Percentiles rank a stretch among this genome's conserved stretches.
Conservation (phyloP, 129 eudicot genomes). For the Escallonia herrerae region DNA sequence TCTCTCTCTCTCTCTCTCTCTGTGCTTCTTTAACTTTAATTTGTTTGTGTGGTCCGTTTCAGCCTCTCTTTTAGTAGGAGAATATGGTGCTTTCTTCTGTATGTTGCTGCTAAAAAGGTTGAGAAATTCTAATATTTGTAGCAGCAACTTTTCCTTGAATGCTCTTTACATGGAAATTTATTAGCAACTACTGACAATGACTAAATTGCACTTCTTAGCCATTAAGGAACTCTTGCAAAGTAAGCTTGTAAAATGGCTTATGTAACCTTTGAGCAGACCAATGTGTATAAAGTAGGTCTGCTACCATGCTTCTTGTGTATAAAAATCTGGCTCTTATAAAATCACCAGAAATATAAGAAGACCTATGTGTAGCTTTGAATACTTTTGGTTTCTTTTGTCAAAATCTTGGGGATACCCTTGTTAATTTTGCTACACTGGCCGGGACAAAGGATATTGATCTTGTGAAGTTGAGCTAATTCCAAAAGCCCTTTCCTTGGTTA, state of each 20-base stretch:
- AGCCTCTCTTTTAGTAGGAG: not conserved
- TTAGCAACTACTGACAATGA: conserved; percentile 21
- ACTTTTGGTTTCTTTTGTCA: too few species aligned
- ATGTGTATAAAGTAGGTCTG: not conserved
- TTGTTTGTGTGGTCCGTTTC: conserved; percentile 1
- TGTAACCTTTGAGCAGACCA: not conserved
- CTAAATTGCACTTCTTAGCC: conserved; percentile 49
- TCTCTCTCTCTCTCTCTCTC: conserved; percentile 10
- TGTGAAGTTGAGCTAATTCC: too few species aligned
- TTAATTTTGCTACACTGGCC: too few species aligned
- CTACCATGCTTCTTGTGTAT: not conserved
- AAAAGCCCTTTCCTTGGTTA: too few species aligned
- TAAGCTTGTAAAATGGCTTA: not conserved
- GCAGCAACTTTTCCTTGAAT: conserved; percentile 22
- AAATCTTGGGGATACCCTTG: too few species aligned
- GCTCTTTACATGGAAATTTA: conserved; percentile 44
- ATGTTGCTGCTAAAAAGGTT: conserved; percentile 24
- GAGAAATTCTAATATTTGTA: conserved; percentile 18
- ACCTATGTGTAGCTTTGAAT: too few species aligned
- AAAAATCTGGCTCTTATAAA: not conserved
- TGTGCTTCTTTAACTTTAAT: conserved; percentile 8
- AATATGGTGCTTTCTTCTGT: too few species aligned
- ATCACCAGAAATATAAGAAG: too few species aligned
- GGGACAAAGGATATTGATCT: too few species aligned
- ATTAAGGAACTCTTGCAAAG: conserved; percentile 42